These are phyloP conservation scores for Yueomyces sinensis DNA, from an alignment of 805 yeast species.

Conservation along the genomic window DNA sequence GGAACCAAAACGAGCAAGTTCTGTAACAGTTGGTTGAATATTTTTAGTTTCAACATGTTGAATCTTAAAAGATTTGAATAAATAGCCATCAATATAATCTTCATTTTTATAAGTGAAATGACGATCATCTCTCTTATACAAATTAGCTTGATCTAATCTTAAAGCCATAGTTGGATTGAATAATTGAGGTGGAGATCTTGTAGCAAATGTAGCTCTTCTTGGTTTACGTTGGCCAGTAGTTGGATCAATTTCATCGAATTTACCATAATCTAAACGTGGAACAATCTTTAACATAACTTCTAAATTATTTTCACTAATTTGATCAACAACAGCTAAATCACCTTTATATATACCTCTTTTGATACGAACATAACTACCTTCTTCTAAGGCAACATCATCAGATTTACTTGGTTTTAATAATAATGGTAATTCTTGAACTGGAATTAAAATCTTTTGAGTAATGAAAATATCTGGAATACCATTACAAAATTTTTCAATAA, in stretches of 20 bases:
- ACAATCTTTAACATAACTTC: conserved; percentile 90
- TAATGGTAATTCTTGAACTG: conserved; percentile 91
- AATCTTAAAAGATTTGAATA: conserved; percentile 75
- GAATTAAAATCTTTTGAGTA: conserved; percentile 70
- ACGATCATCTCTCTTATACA: conserved; percentile 52
- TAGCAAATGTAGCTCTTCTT: conserved; percentile 40
- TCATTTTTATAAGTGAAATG: conserved; percentile 71
- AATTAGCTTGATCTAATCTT: conserved; percentile 62
- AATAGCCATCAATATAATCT: conserved; percentile 79
- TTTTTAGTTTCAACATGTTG: conserved; percentile 68
- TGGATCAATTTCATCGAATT: conserved; percentile 42
- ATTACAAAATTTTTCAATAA: conserved; percentile 74
- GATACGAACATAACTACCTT: conserved; percentile 86
- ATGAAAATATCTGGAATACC: conserved; percentile 82
- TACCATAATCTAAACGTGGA: conserved; percentile 88
- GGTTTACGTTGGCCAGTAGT: conserved; percentile 34
- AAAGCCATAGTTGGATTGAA: conserved; percentile 85
- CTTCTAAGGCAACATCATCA: conserved; percentile 74
- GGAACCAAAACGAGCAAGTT: conserved; percentile 68
- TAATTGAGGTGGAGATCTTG: conserved; percentile 73
- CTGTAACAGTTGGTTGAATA: conserved; percentile 81
- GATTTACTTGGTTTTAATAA: conserved; percentile 80
- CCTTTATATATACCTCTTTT: conserved; percentile 86
- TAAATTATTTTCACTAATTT: conserved; percentile 85
- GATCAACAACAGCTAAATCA: conserved; percentile 87